Percentiles rank a stretch among this genome's conserved stretches.
Conservation (phyloP, 805 yeast genomes). For the Kluyveromyces lactis region DNA sequence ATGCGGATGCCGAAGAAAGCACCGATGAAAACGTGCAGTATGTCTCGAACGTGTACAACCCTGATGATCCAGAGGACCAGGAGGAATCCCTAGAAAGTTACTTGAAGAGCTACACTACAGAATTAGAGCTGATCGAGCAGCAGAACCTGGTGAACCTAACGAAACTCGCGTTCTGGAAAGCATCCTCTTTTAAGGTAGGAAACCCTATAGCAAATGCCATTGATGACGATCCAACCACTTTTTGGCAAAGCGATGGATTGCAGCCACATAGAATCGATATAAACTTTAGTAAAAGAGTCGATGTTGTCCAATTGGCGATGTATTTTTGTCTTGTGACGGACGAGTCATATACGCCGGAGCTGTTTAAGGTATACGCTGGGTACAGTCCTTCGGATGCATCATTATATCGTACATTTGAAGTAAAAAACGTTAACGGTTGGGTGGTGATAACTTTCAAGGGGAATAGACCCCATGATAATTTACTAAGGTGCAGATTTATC, state of each 20-base stretch:
- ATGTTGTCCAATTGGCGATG: constrained; percentile 57
- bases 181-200: constrained; percentile 68
- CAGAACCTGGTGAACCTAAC: constrained; percentile 66
- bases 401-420: constrained; percentile 20
- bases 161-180: constrained; percentile 73
- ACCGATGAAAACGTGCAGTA: constrained; percentile 10
- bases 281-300: constrained; percentile 70
- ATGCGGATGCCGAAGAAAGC: constrained; percentile 10
- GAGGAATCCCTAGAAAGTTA: constrained; percentile 13
- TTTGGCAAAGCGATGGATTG: constrained; percentile 93
- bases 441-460: constrained; percentile 20
- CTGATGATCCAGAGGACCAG: constrained; percentile 14
- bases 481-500: constrained; percentile 24
- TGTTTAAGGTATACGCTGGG: constrained; percentile 27
- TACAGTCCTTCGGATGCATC: constrained; percentile 22
- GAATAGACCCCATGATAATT: constrained; percentile 15
- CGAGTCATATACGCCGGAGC: constrained; percentile 83
- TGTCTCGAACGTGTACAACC: constrained; percentile 13
- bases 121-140: constrained; percentile 16
- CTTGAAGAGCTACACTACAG: constrained; percentile 14
- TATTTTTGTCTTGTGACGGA: constrained; percentile 66
- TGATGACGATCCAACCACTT: constrained; percentile 61
- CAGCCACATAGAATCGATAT: constrained; percentile 80
- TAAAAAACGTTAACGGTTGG: constrained; percentile 27
- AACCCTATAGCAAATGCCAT: constrained; percentile 64